Percentiles rank a stretch among this genome's conserved stretches.
Conservation (phyloP, 2,329 filamentous ascomycete genomes). For the Aureobasidium subglaciale region DNA sequence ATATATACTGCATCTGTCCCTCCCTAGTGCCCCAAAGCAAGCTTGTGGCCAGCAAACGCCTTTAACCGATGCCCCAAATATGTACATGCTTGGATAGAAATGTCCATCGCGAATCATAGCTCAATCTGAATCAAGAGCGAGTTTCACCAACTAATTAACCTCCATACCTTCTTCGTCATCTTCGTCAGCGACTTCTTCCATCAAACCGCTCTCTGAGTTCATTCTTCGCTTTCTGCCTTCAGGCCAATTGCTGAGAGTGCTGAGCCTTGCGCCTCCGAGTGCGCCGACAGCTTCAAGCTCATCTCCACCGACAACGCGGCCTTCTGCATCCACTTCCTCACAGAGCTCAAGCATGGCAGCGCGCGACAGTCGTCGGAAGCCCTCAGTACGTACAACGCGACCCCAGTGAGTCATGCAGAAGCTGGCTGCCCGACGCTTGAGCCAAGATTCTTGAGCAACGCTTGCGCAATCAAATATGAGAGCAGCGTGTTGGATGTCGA, state of each 20-base stretch:
- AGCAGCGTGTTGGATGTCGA: slow-evolving; percentile 91
- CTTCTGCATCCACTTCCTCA: slow-evolving; percentile 87
- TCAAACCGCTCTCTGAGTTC: slow-evolving; percentile 2
- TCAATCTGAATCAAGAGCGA: slow-evolving; percentile 8
- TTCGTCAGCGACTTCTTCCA: slow-evolving; percentile 28
- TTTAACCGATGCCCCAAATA: slow-evolving; percentile 2
- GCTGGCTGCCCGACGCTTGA: slow-evolving; percentile 76
- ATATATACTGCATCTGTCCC: background rate
- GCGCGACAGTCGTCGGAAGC: slow-evolving; percentile 74
- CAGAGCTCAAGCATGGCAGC: slow-evolving; percentile 81
- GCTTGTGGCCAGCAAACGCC: background rate
- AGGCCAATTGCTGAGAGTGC: slow-evolving; percentile 28
- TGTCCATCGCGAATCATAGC: slow-evolving; percentile 1
- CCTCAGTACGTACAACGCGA: slow-evolving; percentile 79
- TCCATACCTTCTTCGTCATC: slow-evolving; percentile 28
- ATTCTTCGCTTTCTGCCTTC: slow-evolving; percentile 39
- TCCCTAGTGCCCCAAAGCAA: background rate
- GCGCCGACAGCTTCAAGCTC: slow-evolving; percentile 61
- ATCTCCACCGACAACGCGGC: slow-evolving; percentile 81
- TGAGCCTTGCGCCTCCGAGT: slow-evolving; percentile 43
- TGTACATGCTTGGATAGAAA: slow-evolving; percentile 7
- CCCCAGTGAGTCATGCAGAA: slow-evolving; percentile 96
- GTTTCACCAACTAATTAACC: slow-evolving; percentile 15
- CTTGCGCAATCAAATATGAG: slow-evolving; percentile 93
- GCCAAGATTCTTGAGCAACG: slow-evolving; percentile 85